Evolutionary conservation across 371 early-diverging fungal species (phyloP).

Genomic region (Saksenaea vasiformis): DNA sequence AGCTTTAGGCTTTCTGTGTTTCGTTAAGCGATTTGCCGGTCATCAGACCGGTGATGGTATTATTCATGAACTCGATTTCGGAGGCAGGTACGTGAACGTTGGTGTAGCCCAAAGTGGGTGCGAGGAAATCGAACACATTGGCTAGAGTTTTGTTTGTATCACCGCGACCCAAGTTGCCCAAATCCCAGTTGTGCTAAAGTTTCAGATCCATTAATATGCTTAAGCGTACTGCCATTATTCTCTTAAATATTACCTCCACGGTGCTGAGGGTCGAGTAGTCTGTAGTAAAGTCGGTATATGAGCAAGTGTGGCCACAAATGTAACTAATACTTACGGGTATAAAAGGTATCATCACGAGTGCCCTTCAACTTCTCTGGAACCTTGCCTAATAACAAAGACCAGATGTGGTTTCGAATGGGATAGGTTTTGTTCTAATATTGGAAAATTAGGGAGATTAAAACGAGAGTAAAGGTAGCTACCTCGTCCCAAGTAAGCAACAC

Average conservation of each 20-base stretch:
- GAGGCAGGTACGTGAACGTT: slow-evolving; percentile 32
- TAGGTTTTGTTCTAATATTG: slow-evolving; percentile 18
- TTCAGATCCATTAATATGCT: background rate
- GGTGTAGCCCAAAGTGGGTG: slow-evolving; percentile 28
- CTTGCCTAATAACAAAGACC: slow-evolving; percentile 32
- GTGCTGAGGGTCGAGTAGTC: slow-evolving; percentile 57
- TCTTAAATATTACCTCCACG: slow-evolving; percentile 35
- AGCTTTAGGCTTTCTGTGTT: slow-evolving; percentile 15
- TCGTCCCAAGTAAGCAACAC: slow-evolving; percentile 37
- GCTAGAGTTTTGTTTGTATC: slow-evolving; percentile 41
- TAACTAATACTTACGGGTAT: slow-evolving; percentile 42
- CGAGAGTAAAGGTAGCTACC: background rate
- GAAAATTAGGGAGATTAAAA: background rate
- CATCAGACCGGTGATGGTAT: slow-evolving; percentile 38
- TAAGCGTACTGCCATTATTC: background rate
- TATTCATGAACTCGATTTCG: slow-evolving; percentile 29
- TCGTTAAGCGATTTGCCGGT: slow-evolving; percentile 30
- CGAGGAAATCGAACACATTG: slow-evolving; percentile 40
- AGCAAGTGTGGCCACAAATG: background rate
- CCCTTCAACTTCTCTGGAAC: slow-evolving; percentile 33
- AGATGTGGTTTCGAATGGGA: slow-evolving; percentile 29
- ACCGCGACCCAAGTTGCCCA: slow-evolving; percentile 58
- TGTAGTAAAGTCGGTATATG: background rate
- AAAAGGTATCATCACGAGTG: slow-evolving; percentile 52
- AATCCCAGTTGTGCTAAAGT: slow-evolving; percentile 52